Evolutionary conservation across 2,329 filamentous ascomycete genomes (phyloP).

Genomic region (Emmonsiellopsis sp.): DNA sequence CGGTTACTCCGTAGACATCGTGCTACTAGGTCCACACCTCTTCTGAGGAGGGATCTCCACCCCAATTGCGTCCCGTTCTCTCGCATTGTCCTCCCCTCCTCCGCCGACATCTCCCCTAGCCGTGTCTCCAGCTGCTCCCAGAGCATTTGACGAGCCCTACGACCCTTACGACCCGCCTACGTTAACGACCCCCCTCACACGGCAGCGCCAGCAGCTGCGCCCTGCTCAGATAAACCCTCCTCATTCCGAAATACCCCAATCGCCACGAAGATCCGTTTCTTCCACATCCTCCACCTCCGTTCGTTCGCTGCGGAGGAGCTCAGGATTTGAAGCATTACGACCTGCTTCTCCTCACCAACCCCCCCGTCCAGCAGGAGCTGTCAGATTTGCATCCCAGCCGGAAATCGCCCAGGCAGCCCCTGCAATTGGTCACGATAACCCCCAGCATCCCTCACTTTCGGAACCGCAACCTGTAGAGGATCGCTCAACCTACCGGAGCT

Average conservation of each 20-base stretch:
- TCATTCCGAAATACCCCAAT: constrained; percentile 1
- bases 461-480: constrained; percentile 26
- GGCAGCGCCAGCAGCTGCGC: constrained; percentile 38
- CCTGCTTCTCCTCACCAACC: constrained; percentile 38
- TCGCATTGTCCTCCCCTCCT: constrained; percentile 27
- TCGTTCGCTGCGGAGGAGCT: constrained; percentile 46
- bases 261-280: constrained; percentile 16
- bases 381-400: constrained; percentile 23
- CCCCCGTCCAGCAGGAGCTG: constrained; percentile 19
- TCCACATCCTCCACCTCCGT: constrained; percentile 46
- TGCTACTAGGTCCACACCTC: neutral
- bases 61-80: constrained; percentile 1
- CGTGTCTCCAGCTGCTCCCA: constrained; percentile 35
- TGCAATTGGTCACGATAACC: constrained; percentile 13
- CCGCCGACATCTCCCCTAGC: constrained; percentile 15
- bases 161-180: constrained; percentile 43
- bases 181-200: constrained; percentile 32
- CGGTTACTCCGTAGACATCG: neutral
- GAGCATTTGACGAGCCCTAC: constrained; percentile 45
- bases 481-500: constrained; percentile 16
- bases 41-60: neutral
- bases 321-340: constrained; percentile 39
- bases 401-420: constrained; percentile 9
- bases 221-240: constrained; percentile 5
- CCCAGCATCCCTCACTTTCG: constrained; percentile 21